Conservation (phyloP, 2,329 filamentous ascomycete species). For the Magnaporthiopsis poae region DNA sequence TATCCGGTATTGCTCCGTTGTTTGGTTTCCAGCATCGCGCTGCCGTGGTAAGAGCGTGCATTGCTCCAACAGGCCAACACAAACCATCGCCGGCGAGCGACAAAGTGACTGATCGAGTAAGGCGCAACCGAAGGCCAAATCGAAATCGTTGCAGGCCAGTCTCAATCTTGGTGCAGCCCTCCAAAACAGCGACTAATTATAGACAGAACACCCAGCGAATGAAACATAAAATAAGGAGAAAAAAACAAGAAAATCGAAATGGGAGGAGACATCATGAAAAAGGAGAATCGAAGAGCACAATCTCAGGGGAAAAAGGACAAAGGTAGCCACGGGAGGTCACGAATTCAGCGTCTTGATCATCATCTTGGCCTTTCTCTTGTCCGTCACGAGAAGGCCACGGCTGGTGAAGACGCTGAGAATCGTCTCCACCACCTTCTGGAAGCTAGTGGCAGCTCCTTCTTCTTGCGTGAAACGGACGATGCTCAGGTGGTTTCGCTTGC, state of each 20-base stretch:
- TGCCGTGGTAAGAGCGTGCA: too few relatives aligned
- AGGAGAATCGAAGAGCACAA: background rate
- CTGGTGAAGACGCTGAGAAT: conserved; percentile 58
- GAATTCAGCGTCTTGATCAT: conserved; percentile 60
- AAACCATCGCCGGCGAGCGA: background rate
- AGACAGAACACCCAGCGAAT: background rate
- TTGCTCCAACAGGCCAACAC: background rate
- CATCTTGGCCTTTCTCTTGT: conserved; percentile 57
- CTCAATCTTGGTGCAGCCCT: background rate
- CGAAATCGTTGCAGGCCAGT: background rate
- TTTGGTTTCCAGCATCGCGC: background rate
- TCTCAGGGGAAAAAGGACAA: background rate
- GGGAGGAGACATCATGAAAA: background rate
- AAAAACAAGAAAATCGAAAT: background rate
- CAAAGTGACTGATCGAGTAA: too few relatives aligned
- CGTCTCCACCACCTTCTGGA: conserved; percentile 71
- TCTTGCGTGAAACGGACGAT: conserved; percentile 82
- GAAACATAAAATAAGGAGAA: background rate
- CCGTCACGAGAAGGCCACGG: conserved; percentile 58
- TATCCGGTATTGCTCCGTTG: background rate
- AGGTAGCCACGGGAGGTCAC: conserved; percentile 19
- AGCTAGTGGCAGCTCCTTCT: conserved; percentile 81
- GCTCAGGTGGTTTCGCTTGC: conserved; percentile 63
- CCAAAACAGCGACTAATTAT: background rate
- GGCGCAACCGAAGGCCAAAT: too few relatives aligned